Evolutionary conservation across 192 early-diverging fungal species (phyloP).

Genomic region (Backusella sp.): DNA sequence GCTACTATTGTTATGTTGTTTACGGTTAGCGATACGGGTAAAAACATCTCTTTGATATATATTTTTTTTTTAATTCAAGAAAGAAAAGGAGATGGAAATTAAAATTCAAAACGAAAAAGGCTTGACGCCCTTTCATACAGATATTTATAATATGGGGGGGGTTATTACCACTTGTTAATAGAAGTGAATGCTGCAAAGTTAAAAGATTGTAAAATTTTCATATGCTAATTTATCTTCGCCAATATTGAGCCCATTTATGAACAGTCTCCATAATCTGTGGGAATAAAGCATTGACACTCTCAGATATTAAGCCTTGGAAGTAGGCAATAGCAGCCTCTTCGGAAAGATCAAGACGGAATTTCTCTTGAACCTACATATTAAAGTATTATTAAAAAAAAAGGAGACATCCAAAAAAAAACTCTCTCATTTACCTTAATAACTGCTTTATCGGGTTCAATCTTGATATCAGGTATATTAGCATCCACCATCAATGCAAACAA

Average conservation of each 20-base stretch:
- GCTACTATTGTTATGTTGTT: no score
- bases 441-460: conserved; percentile 96
- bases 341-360: conserved; percentile 89
- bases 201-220: not conserved
- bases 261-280: conserved; percentile 98
- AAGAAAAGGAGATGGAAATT: no score
- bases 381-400: no score
- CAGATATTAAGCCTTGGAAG: conserved; percentile 90
- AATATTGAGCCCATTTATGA: conserved; percentile 95
- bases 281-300: conserved; percentile 92
- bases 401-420: no score
- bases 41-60: no score
- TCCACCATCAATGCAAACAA: conserved; percentile 98
- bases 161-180: no score
- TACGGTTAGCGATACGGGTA: no score
- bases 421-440: conserved; percentile 80
- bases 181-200: not conserved
- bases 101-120: no score
- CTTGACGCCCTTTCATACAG: no score
- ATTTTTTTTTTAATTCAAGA: no score
- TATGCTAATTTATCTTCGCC: conserved; percentile 43
- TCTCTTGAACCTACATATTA: conserved; percentile 82
- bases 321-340: conserved; percentile 94
- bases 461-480: conserved; percentile 95
- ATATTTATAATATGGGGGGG: no score